Percentiles rank a stretch among this genome's conserved stretches.
Evolutionary conservation across 2,329 filamentous ascomycete species (phyloP).

Genomic region (Metarhizium brunneum): DNA sequence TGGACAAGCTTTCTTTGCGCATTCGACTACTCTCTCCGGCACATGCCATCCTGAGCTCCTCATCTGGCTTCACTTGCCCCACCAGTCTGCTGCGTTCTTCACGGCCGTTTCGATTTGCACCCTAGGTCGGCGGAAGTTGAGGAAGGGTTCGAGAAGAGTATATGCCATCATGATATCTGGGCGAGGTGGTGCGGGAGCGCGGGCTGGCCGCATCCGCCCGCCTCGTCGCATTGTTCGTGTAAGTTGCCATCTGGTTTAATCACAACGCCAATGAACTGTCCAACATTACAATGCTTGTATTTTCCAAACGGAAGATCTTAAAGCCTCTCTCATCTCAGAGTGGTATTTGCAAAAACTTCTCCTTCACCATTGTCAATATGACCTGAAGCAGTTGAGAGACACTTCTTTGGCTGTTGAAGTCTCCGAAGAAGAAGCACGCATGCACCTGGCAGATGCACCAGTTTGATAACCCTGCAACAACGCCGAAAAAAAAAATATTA

Average conservation of each 20-base stretch:
- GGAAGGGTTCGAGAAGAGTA: not conserved
- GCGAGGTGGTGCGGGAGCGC: conserved; percentile 32
- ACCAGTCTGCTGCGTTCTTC: not conserved
- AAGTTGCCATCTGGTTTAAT: conserved; percentile 15
- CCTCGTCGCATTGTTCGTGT: conserved; percentile 33
- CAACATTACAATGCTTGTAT: too few relatives aligned
- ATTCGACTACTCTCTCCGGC: not conserved
- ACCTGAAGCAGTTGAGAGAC: too few relatives aligned
- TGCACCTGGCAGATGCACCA: too few relatives aligned
- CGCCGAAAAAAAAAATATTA: not conserved
- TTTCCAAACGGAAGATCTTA: too few relatives aligned
- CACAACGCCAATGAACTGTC: too few relatives aligned
- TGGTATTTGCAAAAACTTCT: too few relatives aligned
- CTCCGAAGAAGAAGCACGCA: too few relatives aligned
- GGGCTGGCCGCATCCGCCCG: conserved; percentile 31
- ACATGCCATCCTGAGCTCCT: not conserved
- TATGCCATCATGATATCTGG: conserved; percentile 36
- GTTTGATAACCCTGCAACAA: too few relatives aligned
- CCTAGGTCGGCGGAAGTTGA: not conserved
- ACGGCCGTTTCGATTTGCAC: not conserved
- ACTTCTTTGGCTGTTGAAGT: too few relatives aligned
- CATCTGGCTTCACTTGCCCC: not conserved
- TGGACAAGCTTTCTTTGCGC: not conserved
- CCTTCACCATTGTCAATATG: too few relatives aligned
- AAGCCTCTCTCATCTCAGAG: too few relatives aligned